Evolutionary conservation across 805 yeast species (phyloP).

Genomic region (Wickerhamomyces rabaulensis): DNA sequence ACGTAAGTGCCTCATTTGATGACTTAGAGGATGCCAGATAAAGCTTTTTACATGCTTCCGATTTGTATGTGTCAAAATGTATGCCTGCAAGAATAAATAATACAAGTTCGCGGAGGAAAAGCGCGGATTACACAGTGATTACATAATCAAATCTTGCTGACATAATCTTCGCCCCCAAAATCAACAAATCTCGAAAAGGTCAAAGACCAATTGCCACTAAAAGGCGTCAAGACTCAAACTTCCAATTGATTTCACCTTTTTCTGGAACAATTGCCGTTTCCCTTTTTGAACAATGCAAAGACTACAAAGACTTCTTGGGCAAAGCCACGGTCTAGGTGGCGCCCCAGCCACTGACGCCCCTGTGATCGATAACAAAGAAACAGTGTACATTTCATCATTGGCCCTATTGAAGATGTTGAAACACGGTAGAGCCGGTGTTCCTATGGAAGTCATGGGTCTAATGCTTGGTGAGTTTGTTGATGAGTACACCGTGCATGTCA

Average conservation of each 20-base stretch:
- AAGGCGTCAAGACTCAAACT: background rate
- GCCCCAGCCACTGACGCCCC: slow-evolving; percentile 63
- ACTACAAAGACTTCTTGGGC: slow-evolving; percentile 36
- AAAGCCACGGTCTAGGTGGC: slow-evolving; percentile 38
- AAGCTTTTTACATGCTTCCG: too few relatives aligned
- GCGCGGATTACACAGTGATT: background rate
- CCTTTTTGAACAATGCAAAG: slow-evolving; percentile 29
- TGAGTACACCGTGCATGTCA: slow-evolving; percentile 94
- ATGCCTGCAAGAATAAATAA: too few relatives aligned
- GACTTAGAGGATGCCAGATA: too few relatives aligned
- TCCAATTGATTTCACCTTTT: background rate
- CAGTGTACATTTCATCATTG: slow-evolving; percentile 91
- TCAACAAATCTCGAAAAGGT: background rate
- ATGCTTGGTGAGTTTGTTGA: slow-evolving; percentile 98
- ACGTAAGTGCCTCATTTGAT: too few relatives aligned
- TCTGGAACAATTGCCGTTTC: background rate
- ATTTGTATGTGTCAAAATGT: too few relatives aligned
- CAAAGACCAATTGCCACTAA: background rate
- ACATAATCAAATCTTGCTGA: background rate
- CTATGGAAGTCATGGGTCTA: slow-evolving; percentile 92
- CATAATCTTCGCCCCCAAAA: background rate
- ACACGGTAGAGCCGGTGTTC: slow-evolving; percentile 91
- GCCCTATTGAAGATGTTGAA: slow-evolving; percentile 95
- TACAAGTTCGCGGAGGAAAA: too few relatives aligned
- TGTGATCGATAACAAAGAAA: slow-evolving; percentile 90